These are phyloP conservation scores for Kwoniella europaea DNA, from an alignment of 768 basidiomycete genomes.

Conservation along the genomic window DNA sequence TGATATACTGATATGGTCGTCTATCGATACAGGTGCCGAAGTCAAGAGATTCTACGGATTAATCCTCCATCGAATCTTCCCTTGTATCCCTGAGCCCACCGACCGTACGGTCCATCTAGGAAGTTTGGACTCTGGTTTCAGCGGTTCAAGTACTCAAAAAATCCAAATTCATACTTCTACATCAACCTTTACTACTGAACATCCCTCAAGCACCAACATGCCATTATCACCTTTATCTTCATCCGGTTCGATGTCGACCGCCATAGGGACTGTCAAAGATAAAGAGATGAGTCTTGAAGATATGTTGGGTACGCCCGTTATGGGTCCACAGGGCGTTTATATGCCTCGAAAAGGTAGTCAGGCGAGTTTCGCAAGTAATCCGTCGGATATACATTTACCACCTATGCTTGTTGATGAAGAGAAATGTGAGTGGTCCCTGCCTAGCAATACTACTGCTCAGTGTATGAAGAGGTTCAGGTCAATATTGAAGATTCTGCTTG, in stretches of 20 bases:
- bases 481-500: not conserved
- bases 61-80: slow-evolving; percentile 37
- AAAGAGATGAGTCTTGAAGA: slow-evolving; percentile 26
- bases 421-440: slow-evolving; percentile 24
- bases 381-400: slow-evolving; percentile 8
- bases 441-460: no score
- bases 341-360: slow-evolving; percentile 12
- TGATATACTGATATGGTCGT: not conserved
- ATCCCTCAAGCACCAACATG: not conserved
- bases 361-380: not conserved
- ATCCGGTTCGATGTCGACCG: not conserved
- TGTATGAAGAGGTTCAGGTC: not conserved
- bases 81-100: slow-evolving; percentile 33
- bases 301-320: slow-evolving; percentile 26
- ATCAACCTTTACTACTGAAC: slow-evolving; percentile 6
- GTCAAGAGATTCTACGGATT: slow-evolving; percentile 46
- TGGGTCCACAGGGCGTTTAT: slow-evolving; percentile 14
- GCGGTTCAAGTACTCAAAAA: not conserved
- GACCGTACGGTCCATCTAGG: slow-evolving; percentile 1
- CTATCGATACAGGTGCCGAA: slow-evolving; percentile 37
- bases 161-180: slow-evolving; percentile 10
- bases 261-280: not conserved
- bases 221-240: not conserved
- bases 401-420: slow-evolving; percentile 19
- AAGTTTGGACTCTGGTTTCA: slow-evolving; percentile 9